Evolutionary conservation across 2,329 filamentous ascomycete genomes (phyloP).

Genomic region (Alternaria ethzedia): DNA sequence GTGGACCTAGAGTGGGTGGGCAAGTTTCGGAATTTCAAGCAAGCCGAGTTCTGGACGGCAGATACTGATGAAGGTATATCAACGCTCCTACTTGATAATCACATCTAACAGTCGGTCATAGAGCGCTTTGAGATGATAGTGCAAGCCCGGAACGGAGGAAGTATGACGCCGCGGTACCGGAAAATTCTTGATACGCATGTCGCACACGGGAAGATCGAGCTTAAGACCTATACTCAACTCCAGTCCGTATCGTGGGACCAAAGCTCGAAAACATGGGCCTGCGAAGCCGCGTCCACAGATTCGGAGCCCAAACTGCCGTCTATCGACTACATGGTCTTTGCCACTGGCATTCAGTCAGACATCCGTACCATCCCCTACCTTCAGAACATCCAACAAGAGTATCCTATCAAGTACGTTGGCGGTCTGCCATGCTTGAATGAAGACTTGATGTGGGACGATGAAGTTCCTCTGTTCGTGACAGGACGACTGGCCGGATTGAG

Average conservation of each 20-base stretch:
- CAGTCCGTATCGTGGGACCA: constrained; percentile 59
- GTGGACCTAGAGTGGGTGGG: constrained; percentile 79
- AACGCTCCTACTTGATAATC: neutral
- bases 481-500: constrained; percentile 71
- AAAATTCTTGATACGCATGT: constrained; percentile 70
- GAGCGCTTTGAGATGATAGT: constrained; percentile 71
- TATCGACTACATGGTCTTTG: constrained; percentile 75
- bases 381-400: constrained; percentile 62
- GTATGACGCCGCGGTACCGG: constrained; percentile 71
- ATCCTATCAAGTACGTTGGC: constrained; percentile 67
- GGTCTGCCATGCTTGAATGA: constrained; percentile 77
- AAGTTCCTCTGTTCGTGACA: constrained; percentile 75
- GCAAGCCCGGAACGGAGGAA: constrained; percentile 75
- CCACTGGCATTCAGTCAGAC: constrained; percentile 73
- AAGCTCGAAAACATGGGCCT: constrained; percentile 46
- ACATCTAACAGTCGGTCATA: constrained; percentile 14
- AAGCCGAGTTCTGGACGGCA: constrained; percentile 78
- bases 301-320: constrained; percentile 59
- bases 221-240: constrained; percentile 66
- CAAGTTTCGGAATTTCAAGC: constrained; percentile 79
- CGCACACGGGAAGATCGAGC: constrained; percentile 57
- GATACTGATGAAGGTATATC: constrained; percentile 66
- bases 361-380: constrained; percentile 67
- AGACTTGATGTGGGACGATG: constrained; percentile 75
- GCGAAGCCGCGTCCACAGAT: constrained; percentile 47